Evolutionary conservation across 2,329 filamentous ascomycete species (phyloP).

Genomic region (Rutstroemia sydowiana): DNA sequence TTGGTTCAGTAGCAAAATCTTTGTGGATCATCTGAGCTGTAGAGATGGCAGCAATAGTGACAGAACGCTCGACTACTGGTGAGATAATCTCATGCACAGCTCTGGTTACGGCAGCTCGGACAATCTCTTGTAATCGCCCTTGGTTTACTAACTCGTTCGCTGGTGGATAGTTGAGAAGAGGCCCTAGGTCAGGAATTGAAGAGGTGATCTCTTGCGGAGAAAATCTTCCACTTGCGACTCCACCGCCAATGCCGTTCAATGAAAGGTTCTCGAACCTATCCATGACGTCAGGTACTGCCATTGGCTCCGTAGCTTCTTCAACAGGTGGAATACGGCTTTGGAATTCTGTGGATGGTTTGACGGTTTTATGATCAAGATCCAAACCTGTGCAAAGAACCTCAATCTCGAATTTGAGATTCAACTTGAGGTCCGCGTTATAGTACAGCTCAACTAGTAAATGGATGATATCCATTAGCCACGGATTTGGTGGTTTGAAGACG

Average conservation of each 20-base stretch:
- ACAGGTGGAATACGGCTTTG: constrained; percentile 60
- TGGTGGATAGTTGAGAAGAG: constrained; percentile 72
- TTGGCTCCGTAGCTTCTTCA: constrained; percentile 50
- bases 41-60: constrained; percentile 95
- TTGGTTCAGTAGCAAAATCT: constrained; percentile 88
- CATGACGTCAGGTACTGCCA: constrained; percentile 53
- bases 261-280: constrained; percentile 80
- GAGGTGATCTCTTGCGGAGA: constrained; percentile 72
- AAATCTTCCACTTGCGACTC: constrained; percentile 63
- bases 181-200: constrained; percentile 75
- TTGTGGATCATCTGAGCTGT: constrained; percentile 94
- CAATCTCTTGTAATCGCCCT: constrained; percentile 64
- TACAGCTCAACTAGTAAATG: constrained; percentile 88
- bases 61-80: constrained; percentile 92
- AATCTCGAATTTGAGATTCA: constrained; percentile 98
- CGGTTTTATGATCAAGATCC: constrained; percentile 82
- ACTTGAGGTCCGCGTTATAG: constrained; percentile 83
- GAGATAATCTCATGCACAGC: constrained; percentile 95
- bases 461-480: constrained; percentile 96
- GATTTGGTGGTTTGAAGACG: constrained; percentile 90
- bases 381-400: constrained; percentile 94
- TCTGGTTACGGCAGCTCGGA: constrained; percentile 76
- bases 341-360: constrained; percentile 82
- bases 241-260: constrained; percentile 64
- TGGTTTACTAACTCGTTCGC: constrained; percentile 71